Evolutionary conservation across 352 stramenopile genomes (phyloP).

Genomic region (Pythium inflatum): DNA sequence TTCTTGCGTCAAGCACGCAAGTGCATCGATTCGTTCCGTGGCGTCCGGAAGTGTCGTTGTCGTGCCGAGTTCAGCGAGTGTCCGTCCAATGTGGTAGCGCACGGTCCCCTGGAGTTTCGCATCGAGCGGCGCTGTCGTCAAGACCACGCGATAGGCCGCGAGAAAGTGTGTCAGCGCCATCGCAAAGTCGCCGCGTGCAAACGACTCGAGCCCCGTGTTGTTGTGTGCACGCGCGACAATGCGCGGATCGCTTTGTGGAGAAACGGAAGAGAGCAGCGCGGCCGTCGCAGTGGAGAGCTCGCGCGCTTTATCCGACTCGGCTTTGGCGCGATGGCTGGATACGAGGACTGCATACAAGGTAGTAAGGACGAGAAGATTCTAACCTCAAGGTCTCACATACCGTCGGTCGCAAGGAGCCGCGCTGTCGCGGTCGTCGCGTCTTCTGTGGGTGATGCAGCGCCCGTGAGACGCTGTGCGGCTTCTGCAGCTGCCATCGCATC

Average conservation of each 20-base stretch:
- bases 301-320: background rate
- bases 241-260: conserved; percentile 4
- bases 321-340: background rate
- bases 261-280: no score
- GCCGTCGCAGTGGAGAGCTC: background rate
- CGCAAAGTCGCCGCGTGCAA: conserved; percentile 36
- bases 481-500: conserved; percentile 42
- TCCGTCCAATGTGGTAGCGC: conserved; percentile 53
- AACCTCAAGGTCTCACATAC: no score
- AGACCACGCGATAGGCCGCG: conserved; percentile 35
- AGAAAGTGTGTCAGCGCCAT: conserved; percentile 43
- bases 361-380: background rate
- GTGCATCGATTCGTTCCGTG: conserved; percentile 6
- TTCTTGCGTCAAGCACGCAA: conserved; percentile 36
- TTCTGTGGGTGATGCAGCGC: background rate
- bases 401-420: conserved; percentile 9
- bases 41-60: conserved; percentile 7
- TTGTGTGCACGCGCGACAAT: conserved; percentile 45
- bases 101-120: conserved; percentile 41
- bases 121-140: conserved; percentile 24
- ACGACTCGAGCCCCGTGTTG: conserved; percentile 42
- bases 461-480: conserved; percentile 32
- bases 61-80: conserved; percentile 36
- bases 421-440: background rate
- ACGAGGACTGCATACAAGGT: conserved; percentile 8